A percentile compares a stretch with the other conserved stretches of the same genome.
Evolutionary conservation across 495 filamentous ascomycete genomes (phyloP).

Genomic region (Parmelia sp.): DNA sequence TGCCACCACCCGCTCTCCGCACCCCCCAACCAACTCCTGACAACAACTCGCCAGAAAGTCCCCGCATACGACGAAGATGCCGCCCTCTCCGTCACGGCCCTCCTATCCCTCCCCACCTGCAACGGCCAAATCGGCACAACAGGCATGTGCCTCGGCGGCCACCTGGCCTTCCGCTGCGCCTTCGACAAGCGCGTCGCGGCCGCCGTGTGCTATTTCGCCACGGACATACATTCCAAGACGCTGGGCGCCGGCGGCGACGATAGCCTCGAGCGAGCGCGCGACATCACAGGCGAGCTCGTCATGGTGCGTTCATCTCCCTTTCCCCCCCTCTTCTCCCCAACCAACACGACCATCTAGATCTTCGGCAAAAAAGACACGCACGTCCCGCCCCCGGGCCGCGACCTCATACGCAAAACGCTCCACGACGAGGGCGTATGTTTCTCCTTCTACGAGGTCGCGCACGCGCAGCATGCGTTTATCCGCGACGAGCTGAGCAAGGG

Average conservation of each 20-base stretch:
- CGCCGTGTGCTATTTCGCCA: slow-evolving; percentile 85
- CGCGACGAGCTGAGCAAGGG: slow-evolving; percentile 93
- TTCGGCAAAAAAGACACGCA: slow-evolving; percentile 88
- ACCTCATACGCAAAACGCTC: slow-evolving; percentile 78
- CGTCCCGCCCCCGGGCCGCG: slow-evolving; percentile 76
- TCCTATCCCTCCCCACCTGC: slow-evolving; percentile 71
- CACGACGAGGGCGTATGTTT: slow-evolving; percentile 68
- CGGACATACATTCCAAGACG: slow-evolving; percentile 75
- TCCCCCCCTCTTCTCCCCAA: no score
- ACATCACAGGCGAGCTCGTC: slow-evolving; percentile 72
- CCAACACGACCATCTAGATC: slow-evolving; percentile 38
- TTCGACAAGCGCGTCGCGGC: slow-evolving; percentile 71
- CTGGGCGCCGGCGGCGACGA: slow-evolving; percentile 67
- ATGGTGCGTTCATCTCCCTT: no score
- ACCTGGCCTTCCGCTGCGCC: slow-evolving; percentile 78
- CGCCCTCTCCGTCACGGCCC: slow-evolving; percentile 61
- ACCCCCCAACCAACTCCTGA: not conserved
- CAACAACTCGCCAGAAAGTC: slow-evolving; percentile 52
- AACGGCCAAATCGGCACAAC: slow-evolving; percentile 80
- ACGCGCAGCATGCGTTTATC: slow-evolving; percentile 94
- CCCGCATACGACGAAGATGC: slow-evolving; percentile 87
- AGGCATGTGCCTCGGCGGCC: slow-evolving; percentile 94
- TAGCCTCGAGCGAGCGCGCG: slow-evolving; percentile 53
- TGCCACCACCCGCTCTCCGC: not conserved
- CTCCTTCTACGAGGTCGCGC: slow-evolving; percentile 81